Base-by-base conservation (phyloP, 1,284 basidiomycete genomes). In the Sutorius eximius region DNA sequence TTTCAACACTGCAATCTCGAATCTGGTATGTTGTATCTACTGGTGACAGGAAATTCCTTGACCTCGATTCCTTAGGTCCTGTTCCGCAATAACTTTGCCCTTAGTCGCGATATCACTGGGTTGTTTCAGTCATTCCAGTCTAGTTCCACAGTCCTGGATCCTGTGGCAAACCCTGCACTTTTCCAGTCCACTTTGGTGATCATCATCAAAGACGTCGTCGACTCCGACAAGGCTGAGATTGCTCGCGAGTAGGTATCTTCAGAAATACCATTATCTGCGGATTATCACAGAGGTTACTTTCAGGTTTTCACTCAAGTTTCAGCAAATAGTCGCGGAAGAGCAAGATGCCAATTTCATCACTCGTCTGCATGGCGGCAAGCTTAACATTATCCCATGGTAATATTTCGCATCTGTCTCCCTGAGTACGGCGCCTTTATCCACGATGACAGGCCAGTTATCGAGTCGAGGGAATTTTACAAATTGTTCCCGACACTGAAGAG, bases 51-150 rank as follows among this genome's bases (percentile, higher is more conserved):
- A 49, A 36, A 38, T 0, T 0, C 1, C 9, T 36, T 58, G 8
- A 63, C 32, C 29, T 18, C n/a, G 3, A 32, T 24, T 34, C n/a
- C n/a, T 38, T 32, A 83, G 81, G 80, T 85, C 2, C 73, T 85
- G 2, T 85, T 85, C 70, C 77, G 83, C 9, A 85, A 85, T 52
- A 85, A 86, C 52, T 86, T 85, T 55, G 81, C 82, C 0, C 64
- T 85, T 4, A 82, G 79, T 12, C 74, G 83, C 11, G 81, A 83
- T 61, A 82, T 86, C 38, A 73, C 80, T 5, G 81, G 78, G 5
- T 69, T 85, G 2, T 86, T 86, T 59, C 78, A 83, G 56, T 84
- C 83, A 0, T 86, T 86, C 69, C 84, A 86, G 60, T 80, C 81
- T 0, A 83, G 82, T 8, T 78, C 83, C 0, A 75, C 77, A 0